Percentiles rank a stretch among this genome's conserved stretches.
These are phyloP conservation scores for Glycine tomentella DNA, from an alignment of 306 rosid species.

Conservation along the genomic window DNA sequence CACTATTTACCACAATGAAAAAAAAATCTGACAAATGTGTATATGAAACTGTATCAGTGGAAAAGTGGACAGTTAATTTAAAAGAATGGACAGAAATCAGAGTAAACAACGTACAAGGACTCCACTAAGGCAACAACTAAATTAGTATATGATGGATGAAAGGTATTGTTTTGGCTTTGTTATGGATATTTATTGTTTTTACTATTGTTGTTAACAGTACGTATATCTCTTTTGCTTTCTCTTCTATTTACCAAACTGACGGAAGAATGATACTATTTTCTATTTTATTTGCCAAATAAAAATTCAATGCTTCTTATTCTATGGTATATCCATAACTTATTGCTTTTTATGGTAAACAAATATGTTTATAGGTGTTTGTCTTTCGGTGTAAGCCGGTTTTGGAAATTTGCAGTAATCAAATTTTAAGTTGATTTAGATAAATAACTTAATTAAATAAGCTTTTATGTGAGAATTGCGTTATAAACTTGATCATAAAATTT, in stretches of 20 bases:
- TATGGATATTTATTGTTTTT: background rate
- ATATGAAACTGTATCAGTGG: background rate
- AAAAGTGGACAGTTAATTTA: background rate
- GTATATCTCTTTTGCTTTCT: background rate
- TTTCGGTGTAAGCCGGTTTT: no score
- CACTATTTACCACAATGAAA: no score
- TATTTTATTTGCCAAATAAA: background rate
- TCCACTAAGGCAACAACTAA: background rate
- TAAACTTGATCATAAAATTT: no score
- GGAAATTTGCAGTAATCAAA: no score
- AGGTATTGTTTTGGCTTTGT: background rate
- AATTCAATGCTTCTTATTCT: background rate
- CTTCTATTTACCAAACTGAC: background rate
- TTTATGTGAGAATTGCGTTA: no score
- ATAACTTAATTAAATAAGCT: no score
- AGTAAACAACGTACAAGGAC: background rate
- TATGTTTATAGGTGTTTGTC: no score
- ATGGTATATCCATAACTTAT: background rate
- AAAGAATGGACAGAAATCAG: background rate
- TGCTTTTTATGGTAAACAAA: no score
- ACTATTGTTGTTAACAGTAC: background rate
- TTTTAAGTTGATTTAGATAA: no score
- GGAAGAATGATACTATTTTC: background rate
- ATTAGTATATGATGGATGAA: background rate
- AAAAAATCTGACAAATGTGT: background rate